These are phyloP conservation scores for Sphaerobolus stellatus DNA, from an alignment of 1,284 basidiomycete genomes.

Conservation along the genomic window DNA sequence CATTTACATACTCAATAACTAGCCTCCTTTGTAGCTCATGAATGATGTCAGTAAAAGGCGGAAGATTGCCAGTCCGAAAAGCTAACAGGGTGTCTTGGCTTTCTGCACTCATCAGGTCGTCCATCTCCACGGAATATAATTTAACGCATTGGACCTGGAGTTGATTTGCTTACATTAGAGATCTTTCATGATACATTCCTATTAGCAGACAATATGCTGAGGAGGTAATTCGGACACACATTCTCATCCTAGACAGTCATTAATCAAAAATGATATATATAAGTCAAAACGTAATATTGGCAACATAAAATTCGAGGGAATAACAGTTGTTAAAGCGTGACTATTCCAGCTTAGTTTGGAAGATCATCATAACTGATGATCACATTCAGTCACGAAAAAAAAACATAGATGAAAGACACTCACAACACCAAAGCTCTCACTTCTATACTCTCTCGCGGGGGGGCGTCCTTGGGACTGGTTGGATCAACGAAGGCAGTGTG, in stretches of 20 bases:
- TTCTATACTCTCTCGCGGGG: constrained; percentile 39
- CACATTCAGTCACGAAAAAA: not conserved
- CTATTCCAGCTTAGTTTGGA: not conserved
- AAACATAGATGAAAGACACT: constrained; percentile 9
- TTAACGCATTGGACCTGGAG: not conserved
- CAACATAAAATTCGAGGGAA: no score
- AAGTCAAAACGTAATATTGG: no score
- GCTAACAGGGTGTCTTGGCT: no score
- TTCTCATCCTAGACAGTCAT: not conserved
- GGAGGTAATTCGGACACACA: not conserved
- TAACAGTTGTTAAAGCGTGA: not conserved
- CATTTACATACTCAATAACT: no score
- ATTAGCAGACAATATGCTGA: not conserved
- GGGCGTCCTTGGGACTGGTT: constrained; percentile 31
- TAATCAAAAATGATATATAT: not conserved
- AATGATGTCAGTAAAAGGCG: no score
- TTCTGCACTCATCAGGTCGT: no score
- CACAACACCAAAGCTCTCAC: constrained; percentile 37
- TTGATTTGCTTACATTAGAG: not conserved
- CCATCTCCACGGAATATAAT: no score
- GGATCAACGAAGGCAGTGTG: constrained; percentile 45
- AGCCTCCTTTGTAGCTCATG: no score
- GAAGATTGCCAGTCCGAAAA: no score
- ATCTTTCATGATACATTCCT: not conserved
- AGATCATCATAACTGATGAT: not conserved